A percentile compares a stretch with the other conserved stretches of the same genome.
Evolutionary conservation across 2,329 filamentous ascomycete genomes (phyloP).

Genomic region (Epichloe sylvatica): DNA sequence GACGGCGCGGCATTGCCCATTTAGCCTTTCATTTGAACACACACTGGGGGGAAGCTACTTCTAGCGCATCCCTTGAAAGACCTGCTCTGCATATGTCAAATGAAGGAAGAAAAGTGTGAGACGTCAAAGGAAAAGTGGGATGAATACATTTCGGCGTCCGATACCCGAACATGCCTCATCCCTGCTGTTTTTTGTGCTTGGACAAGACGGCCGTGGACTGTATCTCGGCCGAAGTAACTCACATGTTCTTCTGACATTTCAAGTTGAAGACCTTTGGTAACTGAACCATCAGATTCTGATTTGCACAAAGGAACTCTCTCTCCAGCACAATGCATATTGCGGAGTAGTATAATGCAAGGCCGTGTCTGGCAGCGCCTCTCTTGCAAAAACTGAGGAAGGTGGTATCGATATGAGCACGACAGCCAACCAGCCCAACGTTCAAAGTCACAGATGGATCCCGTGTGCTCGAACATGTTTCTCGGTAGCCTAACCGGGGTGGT

Average conservation of each 20-base stretch:
- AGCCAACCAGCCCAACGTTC: not conserved
- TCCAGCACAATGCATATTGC: not conserved
- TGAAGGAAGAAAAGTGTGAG: not conserved
- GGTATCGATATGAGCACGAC: not conserved
- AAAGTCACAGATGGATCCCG: not conserved
- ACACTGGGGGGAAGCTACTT: not conserved
- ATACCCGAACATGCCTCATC: not conserved
- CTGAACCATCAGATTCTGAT: not conserved
- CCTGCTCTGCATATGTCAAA: not conserved
- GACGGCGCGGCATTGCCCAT: too few relatives aligned
- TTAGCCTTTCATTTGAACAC: too few relatives aligned
- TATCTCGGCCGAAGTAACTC: not conserved
- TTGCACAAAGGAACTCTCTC: not conserved
- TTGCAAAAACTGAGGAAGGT: not conserved
- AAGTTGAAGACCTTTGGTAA: not conserved
- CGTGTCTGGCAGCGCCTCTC: not conserved
- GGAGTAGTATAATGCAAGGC: not conserved
- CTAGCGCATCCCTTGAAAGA: not conserved
- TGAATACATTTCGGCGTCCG: not conserved
- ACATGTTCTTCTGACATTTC: not conserved
- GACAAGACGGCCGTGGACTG: not conserved
- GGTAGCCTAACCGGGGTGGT: conserved; percentile 1
- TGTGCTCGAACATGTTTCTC: conserved; percentile 3
- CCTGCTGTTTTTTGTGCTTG: not conserved
- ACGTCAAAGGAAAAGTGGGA: not conserved